Conservation (phyloP, 345 rosid species). For the Psidium guajava region DNA sequence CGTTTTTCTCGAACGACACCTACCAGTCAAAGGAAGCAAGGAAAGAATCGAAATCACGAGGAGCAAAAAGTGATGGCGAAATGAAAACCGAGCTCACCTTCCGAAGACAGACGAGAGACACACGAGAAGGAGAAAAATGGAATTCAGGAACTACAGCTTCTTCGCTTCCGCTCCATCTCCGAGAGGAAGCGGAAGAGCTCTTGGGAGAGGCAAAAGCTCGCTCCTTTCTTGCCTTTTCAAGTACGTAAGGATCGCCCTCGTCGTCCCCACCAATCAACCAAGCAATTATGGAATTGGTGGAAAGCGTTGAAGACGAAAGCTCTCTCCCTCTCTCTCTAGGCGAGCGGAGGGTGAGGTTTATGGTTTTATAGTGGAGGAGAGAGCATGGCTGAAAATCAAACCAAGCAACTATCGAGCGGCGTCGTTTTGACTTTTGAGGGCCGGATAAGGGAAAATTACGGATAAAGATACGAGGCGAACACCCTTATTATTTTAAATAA, state of each 20-base stretch:
- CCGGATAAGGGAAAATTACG: too few relatives aligned
- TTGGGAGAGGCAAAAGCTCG: background rate
- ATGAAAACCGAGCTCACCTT: too few relatives aligned
- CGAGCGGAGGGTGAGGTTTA: background rate
- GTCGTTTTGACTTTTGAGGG: background rate
- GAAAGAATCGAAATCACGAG: too few relatives aligned
- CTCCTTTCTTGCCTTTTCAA: background rate
- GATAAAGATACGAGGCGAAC: rapidly evolving
- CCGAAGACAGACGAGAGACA: too few relatives aligned
- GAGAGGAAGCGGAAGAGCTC: too few relatives aligned
- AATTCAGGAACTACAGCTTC: too few relatives aligned
- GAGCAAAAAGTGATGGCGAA: too few relatives aligned
- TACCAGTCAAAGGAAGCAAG: too few relatives aligned
- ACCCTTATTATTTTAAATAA: too few relatives aligned
- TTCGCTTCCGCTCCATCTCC: too few relatives aligned
- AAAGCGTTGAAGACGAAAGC: background rate
- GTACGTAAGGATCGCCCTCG: background rate
- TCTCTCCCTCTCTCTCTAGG: background rate
- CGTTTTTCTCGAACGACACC: too few relatives aligned
- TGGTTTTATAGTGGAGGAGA: background rate
- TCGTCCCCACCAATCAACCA: background rate
- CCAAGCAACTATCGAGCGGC: background rate
- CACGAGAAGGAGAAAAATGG: too few relatives aligned
- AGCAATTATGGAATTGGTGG: background rate
- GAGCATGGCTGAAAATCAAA: background rate